Evolutionary conservation across 148 eudicot genomes (phyloP).

Genomic region (Nepenthes mirabilis): DNA sequence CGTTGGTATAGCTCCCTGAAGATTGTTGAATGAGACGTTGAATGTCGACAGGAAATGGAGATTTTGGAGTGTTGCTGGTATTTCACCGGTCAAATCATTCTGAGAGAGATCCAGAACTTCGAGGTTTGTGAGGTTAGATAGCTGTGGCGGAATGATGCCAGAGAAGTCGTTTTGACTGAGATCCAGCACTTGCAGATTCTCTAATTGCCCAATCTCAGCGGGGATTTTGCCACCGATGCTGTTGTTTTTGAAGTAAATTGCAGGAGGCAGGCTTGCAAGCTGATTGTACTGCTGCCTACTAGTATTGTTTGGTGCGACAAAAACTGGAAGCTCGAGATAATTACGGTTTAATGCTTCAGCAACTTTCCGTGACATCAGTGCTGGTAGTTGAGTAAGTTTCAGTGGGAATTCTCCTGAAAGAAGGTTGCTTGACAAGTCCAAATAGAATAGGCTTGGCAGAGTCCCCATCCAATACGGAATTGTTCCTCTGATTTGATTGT

Average conservation of each 20-base stretch:
- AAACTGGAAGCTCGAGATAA: conserved; percentile 66
- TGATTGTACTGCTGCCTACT: conserved; percentile 55
- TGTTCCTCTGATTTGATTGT: conserved; percentile 38
- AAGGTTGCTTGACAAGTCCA: conserved; percentile 56
- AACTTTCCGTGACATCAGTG: conserved; percentile 29
- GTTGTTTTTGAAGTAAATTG: conserved; percentile 48
- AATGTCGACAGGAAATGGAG: conserved; percentile 45
- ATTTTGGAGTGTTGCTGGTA: conserved; percentile 49
- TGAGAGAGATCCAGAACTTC: conserved; percentile 52
- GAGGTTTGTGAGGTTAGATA: conserved; percentile 56
- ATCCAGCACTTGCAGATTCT: conserved; percentile 47
- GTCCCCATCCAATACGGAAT: conserved; percentile 63
- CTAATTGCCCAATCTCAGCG: conserved; percentile 45
- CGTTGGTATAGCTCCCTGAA: conserved; percentile 42
- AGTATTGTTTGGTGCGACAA: conserved; percentile 45
- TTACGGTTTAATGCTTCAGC: conserved; percentile 26
- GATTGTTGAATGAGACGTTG: conserved; percentile 47
- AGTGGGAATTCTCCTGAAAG: conserved; percentile 46
- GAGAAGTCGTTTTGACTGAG: conserved; percentile 50
- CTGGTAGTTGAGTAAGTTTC: conserved; percentile 29
- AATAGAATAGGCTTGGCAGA: conserved; percentile 54
- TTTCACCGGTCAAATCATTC: conserved; percentile 61
- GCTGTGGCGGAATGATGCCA: conserved; percentile 56
- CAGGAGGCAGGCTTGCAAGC: conserved; percentile 58
- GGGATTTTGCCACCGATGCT: conserved; percentile 55